Conservation (phyloP, 2,329 filamentous ascomycete genomes). For the Fusarium coffeatum region DNA sequence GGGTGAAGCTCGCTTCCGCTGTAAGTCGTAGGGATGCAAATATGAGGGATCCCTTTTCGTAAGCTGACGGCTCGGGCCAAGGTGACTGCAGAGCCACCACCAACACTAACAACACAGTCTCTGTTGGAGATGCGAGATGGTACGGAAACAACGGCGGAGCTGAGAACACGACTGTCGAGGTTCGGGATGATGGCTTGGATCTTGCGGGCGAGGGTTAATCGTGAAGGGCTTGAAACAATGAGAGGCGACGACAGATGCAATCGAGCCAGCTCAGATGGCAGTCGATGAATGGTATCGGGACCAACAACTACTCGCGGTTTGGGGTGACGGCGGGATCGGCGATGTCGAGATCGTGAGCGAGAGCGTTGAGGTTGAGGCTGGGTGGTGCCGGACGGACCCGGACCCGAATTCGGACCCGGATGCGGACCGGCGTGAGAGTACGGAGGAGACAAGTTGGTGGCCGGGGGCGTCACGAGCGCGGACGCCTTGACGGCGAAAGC, state of each 20-base stretch:
- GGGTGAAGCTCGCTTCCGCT: slow-evolving; percentile 67
- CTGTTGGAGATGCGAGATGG: slow-evolving; percentile 50
- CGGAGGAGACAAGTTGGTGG: slow-evolving; percentile 33
- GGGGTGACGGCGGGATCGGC: slow-evolving; percentile 4
- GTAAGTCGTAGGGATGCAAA: slow-evolving; percentile 70
- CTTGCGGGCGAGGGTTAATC: slow-evolving; percentile 49
- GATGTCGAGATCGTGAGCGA: slow-evolving; percentile 6
- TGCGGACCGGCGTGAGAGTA: slow-evolving; percentile 11
- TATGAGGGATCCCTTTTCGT: slow-evolving; percentile 65
- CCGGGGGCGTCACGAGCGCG: slow-evolving; percentile 32
- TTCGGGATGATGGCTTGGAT: slow-evolving; percentile 52
- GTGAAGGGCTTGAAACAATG: slow-evolving; percentile 55
- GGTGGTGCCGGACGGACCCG: neutral
- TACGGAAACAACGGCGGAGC: slow-evolving; percentile 47
- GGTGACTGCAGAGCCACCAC: slow-evolving; percentile 71
- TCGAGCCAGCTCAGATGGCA: slow-evolving; percentile 51
- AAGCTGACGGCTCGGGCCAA: slow-evolving; percentile 66
- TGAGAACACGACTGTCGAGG: slow-evolving; percentile 49
- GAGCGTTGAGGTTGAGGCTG: slow-evolving; percentile 7
- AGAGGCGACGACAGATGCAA: slow-evolving; percentile 51
- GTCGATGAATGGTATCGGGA: slow-evolving; percentile 47
- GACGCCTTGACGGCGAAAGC: slow-evolving; percentile 33
- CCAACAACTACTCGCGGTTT: slow-evolving; percentile 53
- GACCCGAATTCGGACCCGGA: slow-evolving; percentile 1
- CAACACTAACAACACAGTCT: slow-evolving; percentile 70